Evolutionary conservation across 345 rosid genomes (phyloP).

Genomic region (Draba incana): DNA sequence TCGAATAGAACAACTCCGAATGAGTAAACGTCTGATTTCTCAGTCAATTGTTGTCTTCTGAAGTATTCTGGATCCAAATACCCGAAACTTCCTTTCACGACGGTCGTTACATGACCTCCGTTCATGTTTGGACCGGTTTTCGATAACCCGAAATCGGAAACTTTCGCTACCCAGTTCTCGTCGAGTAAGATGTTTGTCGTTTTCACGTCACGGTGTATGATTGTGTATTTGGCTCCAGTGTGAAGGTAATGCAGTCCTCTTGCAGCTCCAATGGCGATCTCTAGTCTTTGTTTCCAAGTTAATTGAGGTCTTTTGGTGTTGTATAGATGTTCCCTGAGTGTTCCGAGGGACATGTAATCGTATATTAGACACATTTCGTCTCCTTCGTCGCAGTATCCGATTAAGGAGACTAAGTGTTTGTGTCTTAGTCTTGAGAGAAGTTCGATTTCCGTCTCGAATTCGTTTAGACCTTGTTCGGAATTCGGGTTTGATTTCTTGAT

Average conservation of each 20-base stretch:
- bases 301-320: slow-evolving; percentile 55
- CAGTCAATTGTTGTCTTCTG: slow-evolving; percentile 77
- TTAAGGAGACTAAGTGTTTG: slow-evolving; percentile 88
- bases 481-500: slow-evolving; percentile 84
- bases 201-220: slow-evolving; percentile 93
- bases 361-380: slow-evolving; percentile 89
- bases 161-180: slow-evolving; percentile 88
- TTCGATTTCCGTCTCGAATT: slow-evolving; percentile 81
- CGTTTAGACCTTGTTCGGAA: slow-evolving; percentile 84
- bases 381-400: slow-evolving; percentile 85
- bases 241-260: slow-evolving; percentile 92
- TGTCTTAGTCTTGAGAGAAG: slow-evolving; percentile 89
- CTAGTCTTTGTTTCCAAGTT: slow-evolving; percentile 72
- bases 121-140: slow-evolving; percentile 84
- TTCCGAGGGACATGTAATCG: slow-evolving; percentile 92
- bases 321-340: slow-evolving; percentile 76
- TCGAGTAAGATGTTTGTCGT: slow-evolving; percentile 89
- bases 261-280: slow-evolving; percentile 83
- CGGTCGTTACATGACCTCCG: slow-evolving; percentile 82
- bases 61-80: slow-evolving; percentile 91
- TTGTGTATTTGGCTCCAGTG: slow-evolving; percentile 88
- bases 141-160: slow-evolving; percentile 82
- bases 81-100: slow-evolving; percentile 91
- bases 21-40: slow-evolving; percentile 87
- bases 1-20: slow-evolving; percentile 92